Evolutionary conservation across 2,329 filamentous ascomycete genomes (phyloP), one percentile per base, ranked within the genome.

Genomic region (Penicillium sp.): DNA sequence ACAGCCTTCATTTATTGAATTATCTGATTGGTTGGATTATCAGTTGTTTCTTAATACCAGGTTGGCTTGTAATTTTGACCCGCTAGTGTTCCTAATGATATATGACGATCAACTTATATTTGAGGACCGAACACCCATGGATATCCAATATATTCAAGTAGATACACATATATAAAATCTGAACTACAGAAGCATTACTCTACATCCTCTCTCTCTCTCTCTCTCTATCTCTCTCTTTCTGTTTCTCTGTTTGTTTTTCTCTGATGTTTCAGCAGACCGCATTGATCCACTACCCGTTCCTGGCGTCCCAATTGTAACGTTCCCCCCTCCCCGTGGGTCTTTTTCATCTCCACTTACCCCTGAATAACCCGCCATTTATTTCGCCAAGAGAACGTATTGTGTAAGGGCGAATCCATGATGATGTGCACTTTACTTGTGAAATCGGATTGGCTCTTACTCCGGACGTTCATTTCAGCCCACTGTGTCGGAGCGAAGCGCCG

Each of bases 281-380:
- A 56, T 56, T 35, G 55, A 62, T 58, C 61, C 61, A 60, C 61
- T 58, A 55, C 61, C 53, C 57, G 62, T 65, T 62, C 63, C 61
- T 66, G 57, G 38, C 46, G 37, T 37, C 41, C 63, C 56, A 61
- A 41, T 61, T 45, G 38, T 25, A 36, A 22, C 43, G 25, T 42
- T 22, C 4, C 30, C 40, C 26, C 19, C 55, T n/a, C 31, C 22
- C 37, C 36, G 51, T 54, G 55, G 54, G 43, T 56, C 56, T 14
- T 25, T 37, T 8, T 25, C 28, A 38, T 50, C 43, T 56, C 63
- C 63, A 65, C 61, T 61, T 66, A 63, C 63, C 62, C 63, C 63
- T 66, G 63, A 66, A 57, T 48, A 58, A 51, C 57, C 61, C 61
- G 61, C 52, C 53, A 58, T 57, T 54, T 49, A 51, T 61, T 62